These are phyloP conservation scores for Tephrocybe sp. DNA, from an alignment of 768 basidiomycete genomes.

Conservation along the genomic window DNA sequence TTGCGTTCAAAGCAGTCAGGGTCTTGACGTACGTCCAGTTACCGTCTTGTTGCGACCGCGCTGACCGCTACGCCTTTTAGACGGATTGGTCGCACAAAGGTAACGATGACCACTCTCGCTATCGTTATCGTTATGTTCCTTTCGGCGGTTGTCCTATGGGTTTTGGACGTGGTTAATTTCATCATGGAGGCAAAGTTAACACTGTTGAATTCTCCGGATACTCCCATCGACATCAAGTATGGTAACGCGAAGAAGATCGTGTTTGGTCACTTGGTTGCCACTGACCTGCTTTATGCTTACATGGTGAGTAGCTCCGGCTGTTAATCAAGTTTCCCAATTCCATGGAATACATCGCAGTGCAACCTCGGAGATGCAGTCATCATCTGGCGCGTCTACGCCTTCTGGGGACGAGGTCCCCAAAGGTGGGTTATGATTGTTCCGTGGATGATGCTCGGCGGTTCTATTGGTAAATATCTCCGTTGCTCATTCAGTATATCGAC, in stretches of 20 bases:
- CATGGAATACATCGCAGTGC: background rate
- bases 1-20: slow-evolving; percentile 6
- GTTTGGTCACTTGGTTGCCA: slow-evolving; percentile 3
- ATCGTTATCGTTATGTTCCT: slow-evolving; percentile 4
- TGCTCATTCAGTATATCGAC: background rate
- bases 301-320: background rate
- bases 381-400: slow-evolving; percentile 10
- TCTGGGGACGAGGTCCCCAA: background rate
- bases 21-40: background rate
- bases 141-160: slow-evolving; percentile 2
- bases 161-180: slow-evolving; percentile 8
- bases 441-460: slow-evolving; percentile 2
- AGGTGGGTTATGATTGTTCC: slow-evolving; percentile 8
- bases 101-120: background rate
- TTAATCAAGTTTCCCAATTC: background rate
- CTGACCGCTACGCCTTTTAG: background rate
- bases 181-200: slow-evolving; percentile 4
- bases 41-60: background rate
- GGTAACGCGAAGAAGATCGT: background rate
- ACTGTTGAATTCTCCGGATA: slow-evolving; percentile 1
- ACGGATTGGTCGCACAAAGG: slow-evolving; percentile 5
- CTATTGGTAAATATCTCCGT: background rate
- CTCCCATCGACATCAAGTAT: slow-evolving; percentile 5
- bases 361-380: slow-evolving; percentile 7
- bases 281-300: slow-evolving; percentile 9